A percentile compares a stretch with the other conserved stretches of the same genome.
phyloP scores from a whole-genome alignment of 208 protist species.

The Trypanosoma scelopori region DNA sequence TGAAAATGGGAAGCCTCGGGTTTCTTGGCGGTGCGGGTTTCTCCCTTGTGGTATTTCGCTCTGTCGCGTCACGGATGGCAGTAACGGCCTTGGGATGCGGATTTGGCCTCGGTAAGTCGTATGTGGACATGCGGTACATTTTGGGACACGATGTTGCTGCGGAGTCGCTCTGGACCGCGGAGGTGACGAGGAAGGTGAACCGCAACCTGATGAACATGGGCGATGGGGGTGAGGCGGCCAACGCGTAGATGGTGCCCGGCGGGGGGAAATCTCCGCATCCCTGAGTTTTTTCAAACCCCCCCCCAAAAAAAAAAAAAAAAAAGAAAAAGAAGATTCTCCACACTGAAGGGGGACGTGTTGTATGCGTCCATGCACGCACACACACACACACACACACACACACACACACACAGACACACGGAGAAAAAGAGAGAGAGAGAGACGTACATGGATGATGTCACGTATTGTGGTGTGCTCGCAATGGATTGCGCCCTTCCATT shows the following conservation, averaged over 20 bases:
- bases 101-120: conserved; percentile 81
- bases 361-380: too few species aligned
- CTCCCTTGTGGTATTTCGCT: conserved; percentile 71
- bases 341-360: too few species aligned
- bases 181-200: conserved; percentile 34
- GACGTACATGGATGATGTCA: too few species aligned
- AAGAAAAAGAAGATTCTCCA: too few species aligned
- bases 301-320: too few species aligned
- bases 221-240: background rate
- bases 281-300: too few species aligned
- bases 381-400: too few species aligned
- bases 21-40: conserved; percentile 64
- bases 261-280: too few species aligned
- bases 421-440: conserved; percentile 7
- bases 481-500: too few species aligned
- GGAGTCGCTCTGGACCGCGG: conserved; percentile 63
- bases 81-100: conserved; percentile 69
- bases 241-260: background rate
- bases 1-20: conserved; percentile 74
- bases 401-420: too few species aligned
- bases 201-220: background rate
- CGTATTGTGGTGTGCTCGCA: too few species aligned
- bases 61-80: conserved; percentile 45
- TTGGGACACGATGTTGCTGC: conserved; percentile 79
- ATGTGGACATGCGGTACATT: conserved; percentile 83